Evolutionary conservation across 352 stramenopile species (phyloP).

Genomic region (Pythium dissotocum): DNA sequence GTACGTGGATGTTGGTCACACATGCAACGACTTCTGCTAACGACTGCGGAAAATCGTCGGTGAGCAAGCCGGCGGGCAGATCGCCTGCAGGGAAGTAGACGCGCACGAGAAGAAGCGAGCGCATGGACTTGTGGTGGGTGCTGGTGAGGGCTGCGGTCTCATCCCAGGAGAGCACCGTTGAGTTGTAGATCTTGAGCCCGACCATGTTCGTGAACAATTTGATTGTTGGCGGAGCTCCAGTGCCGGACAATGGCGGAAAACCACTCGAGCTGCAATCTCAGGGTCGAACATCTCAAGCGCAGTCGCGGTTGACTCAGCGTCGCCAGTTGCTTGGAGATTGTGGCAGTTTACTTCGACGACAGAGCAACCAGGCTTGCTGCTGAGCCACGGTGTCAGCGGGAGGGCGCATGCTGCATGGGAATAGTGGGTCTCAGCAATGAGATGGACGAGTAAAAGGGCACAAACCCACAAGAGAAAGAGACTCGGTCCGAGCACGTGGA

Average conservation of each 20-base stretch:
- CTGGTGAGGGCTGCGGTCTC: background rate
- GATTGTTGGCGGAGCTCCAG: slow-evolving; percentile 2
- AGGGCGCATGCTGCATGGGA: background rate
- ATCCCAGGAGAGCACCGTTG: slow-evolving; percentile 7
- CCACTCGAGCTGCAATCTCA: background rate
- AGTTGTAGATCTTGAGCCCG: slow-evolving; percentile 25
- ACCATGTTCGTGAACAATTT: background rate
- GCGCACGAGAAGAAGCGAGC: slow-evolving; percentile 1
- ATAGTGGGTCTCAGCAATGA: slow-evolving; percentile 7
- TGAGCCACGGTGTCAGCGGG: slow-evolving; percentile 12
- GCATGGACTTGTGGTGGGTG: background rate
- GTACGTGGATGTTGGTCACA: slow-evolving; percentile 10
- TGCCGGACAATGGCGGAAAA: slow-evolving; percentile 19
- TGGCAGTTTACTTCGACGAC: slow-evolving; percentile 22
- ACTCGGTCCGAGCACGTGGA: background rate
- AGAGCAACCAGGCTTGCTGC: slow-evolving; percentile 6
- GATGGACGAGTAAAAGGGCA: slow-evolving; percentile 9
- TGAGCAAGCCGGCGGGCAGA: slow-evolving; percentile 6
- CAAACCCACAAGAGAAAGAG: slow-evolving; percentile 15
- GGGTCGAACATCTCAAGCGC: background rate
- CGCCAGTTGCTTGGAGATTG: background rate
- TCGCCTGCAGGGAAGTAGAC: background rate
- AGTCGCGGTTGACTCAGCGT: background rate
- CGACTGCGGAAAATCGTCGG: slow-evolving; percentile 1
- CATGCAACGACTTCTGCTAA: background rate